A percentile compares a stretch with the other conserved stretches of the same genome.
Conservation (phyloP, 148 eudicot genomes). For the Chenopodium berlandieri region DNA sequence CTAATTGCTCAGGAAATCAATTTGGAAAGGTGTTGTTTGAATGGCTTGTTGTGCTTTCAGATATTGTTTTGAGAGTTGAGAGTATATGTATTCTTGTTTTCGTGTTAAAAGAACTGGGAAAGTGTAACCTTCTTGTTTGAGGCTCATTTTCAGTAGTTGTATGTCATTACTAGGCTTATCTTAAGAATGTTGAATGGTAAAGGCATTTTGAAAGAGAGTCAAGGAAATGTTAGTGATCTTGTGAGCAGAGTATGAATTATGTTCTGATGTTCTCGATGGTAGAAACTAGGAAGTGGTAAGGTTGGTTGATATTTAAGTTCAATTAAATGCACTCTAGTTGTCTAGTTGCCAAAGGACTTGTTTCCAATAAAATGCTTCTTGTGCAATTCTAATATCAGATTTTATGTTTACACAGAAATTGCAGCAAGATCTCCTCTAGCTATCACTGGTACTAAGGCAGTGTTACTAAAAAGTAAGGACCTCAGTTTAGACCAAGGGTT, state of each 20-base stretch:
- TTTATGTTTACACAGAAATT: conserved; percentile 45
- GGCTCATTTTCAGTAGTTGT: background rate
- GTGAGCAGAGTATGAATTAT: background rate
- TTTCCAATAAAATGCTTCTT: background rate
- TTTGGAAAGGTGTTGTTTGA: background rate
- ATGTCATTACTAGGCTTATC: background rate
- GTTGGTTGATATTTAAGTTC: background rate
- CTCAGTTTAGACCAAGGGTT: conserved; percentile 72
- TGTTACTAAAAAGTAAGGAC: conserved; percentile 60
- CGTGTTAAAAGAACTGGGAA: background rate
- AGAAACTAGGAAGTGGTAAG: background rate
- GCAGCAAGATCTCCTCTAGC: conserved; percentile 91
- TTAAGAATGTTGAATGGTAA: background rate
- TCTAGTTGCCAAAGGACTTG: background rate
- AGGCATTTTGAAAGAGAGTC: background rate
- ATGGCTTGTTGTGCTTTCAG: background rate
- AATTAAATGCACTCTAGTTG: background rate
- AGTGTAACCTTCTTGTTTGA: background rate
- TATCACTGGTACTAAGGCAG: conserved; percentile 75
- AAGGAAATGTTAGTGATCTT: background rate
- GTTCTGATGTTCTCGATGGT: background rate
- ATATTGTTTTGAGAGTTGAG: background rate
- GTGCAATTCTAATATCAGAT: background rate
- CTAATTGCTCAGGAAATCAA: background rate
- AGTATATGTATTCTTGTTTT: background rate